These are phyloP conservation scores for Acorus gramineus DNA, from an alignment of 106 monocot genomes.

Conservation along the genomic window DNA sequence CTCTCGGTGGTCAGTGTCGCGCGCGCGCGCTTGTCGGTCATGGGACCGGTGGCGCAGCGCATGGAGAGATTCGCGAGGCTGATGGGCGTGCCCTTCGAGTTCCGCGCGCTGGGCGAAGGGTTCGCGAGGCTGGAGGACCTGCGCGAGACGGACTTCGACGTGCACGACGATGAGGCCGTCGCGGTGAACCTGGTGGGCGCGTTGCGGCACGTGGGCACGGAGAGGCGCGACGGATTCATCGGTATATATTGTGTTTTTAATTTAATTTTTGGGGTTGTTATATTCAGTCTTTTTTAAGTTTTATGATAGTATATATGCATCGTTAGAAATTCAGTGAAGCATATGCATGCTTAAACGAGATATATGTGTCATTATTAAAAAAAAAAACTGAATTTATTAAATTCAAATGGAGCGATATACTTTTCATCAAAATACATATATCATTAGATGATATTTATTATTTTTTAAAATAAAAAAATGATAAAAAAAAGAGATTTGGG, in stretches of 20 bases:
- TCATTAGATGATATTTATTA: no score
- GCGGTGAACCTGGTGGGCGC: constrained; percentile 44
- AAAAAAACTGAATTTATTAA: no score
- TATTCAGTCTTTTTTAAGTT: no score
- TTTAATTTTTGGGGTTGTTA: no score
- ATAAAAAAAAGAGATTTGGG: no score
- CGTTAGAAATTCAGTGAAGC: no score
- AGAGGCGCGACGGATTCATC: constrained; percentile 21
- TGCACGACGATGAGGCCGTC: constrained; percentile 32
- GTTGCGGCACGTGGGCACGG: constrained; percentile 12
- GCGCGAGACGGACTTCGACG: constrained; percentile 14
- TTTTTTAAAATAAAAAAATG: no score
- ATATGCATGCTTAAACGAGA: no score
- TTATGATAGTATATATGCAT: no score
- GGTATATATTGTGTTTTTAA: constrained; percentile 1
- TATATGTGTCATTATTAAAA: no score
- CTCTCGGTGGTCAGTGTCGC: constrained; percentile 24
- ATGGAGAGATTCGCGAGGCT: constrained; percentile 53
- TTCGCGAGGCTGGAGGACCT: constrained; percentile 10
- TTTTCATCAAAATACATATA: no score
- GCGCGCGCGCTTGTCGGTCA: constrained; percentile 12
- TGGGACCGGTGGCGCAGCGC: constrained; percentile 24
- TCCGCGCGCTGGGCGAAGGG: constrained; percentile 12
- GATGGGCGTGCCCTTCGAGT: constrained; percentile 56
- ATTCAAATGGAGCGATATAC: no score